Conservation (phyloP, 2,329 filamentous ascomycete genomes). For the Sphaerulina populicola region DNA sequence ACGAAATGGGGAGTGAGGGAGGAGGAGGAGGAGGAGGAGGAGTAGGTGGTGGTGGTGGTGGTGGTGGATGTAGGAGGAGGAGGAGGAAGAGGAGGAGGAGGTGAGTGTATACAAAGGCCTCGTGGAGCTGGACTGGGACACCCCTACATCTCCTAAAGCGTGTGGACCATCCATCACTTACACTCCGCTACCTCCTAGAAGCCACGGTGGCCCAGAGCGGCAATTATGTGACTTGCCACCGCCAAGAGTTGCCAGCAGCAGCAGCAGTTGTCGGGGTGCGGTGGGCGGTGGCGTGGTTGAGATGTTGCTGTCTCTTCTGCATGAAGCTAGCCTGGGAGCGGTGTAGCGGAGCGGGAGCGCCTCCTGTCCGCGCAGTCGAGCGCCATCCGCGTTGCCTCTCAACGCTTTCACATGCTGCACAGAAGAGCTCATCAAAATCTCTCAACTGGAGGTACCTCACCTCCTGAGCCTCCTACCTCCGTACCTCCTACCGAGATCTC, state of each 20-base stretch:
- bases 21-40: background rate
- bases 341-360: conserved; percentile 5
- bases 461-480: too few species aligned
- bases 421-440: background rate
- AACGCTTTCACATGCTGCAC: conserved; percentile 2
- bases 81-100: too few species aligned
- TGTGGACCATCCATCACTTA: background rate
- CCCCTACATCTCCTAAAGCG: too few species aligned
- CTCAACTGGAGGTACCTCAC: too few species aligned
- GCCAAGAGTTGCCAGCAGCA: background rate
- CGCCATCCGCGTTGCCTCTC: conserved; percentile 4
- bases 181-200: conserved; percentile 1
- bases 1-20: background rate
- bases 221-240: background rate
- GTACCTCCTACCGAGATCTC: background rate
- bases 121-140: background rate
- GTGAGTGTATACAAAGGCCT: conserved; percentile 1
- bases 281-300: background rate
- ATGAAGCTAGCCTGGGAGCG: conserved; percentile 7
- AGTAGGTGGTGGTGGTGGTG: background rate
- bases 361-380: conserved; percentile 1
- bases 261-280: too few species aligned
- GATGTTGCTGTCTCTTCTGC: conserved; percentile 1
- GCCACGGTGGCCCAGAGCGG: background rate
- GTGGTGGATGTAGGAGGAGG: background rate